Percentiles rank a stretch among this genome's conserved stretches.
These are phyloP conservation scores for Metschnikowia peoriensis DNA, from an alignment of 805 yeast species.

Conservation along the genomic window DNA sequence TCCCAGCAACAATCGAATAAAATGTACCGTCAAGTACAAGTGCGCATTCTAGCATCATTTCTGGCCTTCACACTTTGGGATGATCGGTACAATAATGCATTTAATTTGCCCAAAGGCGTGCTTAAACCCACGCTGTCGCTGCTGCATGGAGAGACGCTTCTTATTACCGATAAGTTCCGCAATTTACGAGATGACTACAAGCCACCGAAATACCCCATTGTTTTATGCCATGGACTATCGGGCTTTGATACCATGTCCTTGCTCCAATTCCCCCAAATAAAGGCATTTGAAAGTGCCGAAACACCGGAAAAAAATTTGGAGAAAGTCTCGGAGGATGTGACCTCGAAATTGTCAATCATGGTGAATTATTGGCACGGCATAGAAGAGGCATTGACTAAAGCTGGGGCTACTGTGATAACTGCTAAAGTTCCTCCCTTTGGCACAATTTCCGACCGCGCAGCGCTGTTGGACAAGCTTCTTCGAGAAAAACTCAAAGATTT, in stretches of 20 bases:
- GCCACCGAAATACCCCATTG: conserved; percentile 70
- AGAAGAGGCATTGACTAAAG: conserved; percentile 51
- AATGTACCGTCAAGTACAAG: conserved; percentile 5
- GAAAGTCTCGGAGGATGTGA: conserved; percentile 13
- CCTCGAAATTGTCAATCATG: conserved; percentile 31
- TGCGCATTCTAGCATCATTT: conserved; percentile 10
- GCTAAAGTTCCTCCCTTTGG: conserved; percentile 86
- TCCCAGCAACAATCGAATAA: neutral
- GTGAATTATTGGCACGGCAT: conserved; percentile 86
- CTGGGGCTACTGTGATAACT: conserved; percentile 67
- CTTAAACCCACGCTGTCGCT: conserved; percentile 3
- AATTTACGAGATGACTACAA: conserved; percentile 40
- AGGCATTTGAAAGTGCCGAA: conserved; percentile 6
- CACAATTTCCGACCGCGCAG: conserved; percentile 67
- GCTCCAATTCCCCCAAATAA: conserved; percentile 16
- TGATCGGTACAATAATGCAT: neutral
- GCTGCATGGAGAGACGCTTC: conserved; percentile 14
- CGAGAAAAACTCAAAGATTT: conserved; percentile 24
- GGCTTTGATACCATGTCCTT: conserved; percentile 62
- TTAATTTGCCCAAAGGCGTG: neutral
- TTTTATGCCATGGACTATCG: conserved; percentile 82
- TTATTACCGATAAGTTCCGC: conserved; percentile 31
- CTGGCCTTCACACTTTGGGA: conserved; percentile 5
- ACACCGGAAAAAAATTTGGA: conserved; percentile 14
- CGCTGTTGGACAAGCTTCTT: conserved; percentile 52